phyloP scores from a whole-genome alignment of 495 filamentous ascomycete genomes.

The Hypoxylon fuscum region DNA sequence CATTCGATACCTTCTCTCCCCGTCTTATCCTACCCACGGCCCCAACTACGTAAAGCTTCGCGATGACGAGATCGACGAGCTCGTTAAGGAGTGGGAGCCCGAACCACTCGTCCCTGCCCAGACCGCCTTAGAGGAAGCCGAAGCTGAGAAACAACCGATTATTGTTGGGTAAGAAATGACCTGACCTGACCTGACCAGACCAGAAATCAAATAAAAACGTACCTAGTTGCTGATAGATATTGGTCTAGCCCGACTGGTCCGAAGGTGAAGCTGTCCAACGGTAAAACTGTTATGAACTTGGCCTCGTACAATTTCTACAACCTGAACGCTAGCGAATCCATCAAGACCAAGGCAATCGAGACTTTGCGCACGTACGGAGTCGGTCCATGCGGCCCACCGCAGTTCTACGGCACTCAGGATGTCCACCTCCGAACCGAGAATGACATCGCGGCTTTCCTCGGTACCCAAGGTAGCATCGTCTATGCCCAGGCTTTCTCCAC shows the following conservation, averaged over 20 bases:
- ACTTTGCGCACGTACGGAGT: constrained; percentile 95
- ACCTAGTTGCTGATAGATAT: constrained; percentile 6
- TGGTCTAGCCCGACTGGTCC: constrained; percentile 80
- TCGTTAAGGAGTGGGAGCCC: constrained; percentile 96
- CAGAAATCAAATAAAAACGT: constrained; percentile 22
- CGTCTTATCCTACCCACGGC: constrained; percentile 87
- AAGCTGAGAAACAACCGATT: constrained; percentile 84
- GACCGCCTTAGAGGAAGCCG: constrained; percentile 77
- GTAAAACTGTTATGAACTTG: constrained; percentile 89
- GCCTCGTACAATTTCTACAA: constrained; percentile 98
- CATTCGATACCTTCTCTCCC: constrained; percentile 88
- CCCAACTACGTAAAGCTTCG: constrained; percentile 86
- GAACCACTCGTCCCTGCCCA: constrained; percentile 84
- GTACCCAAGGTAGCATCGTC: constrained; percentile 86
- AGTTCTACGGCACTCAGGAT: constrained; percentile 98
- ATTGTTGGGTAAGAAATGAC: constrained; percentile 83
- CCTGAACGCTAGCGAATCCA: constrained; percentile 85
- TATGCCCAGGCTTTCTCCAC: constrained; percentile 97
- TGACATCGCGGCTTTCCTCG: constrained; percentile 89
- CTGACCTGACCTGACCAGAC: no score
- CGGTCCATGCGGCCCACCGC: constrained; percentile 93
- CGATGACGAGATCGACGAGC: constrained; percentile 96
- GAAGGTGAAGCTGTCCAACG: constrained; percentile 87
- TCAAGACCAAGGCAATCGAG: constrained; percentile 94
- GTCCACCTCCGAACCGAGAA: constrained; percentile 97